Evolutionary conservation across 768 basidiomycete genomes (phyloP).

Genomic region (Leccinellum luteum): DNA sequence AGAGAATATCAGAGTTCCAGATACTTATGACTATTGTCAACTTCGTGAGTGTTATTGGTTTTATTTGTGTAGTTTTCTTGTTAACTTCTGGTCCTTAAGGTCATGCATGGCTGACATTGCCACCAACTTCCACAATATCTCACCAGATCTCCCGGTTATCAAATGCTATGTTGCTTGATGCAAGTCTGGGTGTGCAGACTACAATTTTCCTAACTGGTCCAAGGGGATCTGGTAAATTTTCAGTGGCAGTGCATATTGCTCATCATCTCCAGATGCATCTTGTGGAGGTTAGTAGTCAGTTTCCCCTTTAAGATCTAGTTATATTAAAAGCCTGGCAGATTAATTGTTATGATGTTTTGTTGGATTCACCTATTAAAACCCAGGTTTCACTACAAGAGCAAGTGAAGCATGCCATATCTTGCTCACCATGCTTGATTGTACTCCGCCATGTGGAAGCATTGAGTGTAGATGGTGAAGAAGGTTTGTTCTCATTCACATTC

Average conservation of each 20-base stretch:
- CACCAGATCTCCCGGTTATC: conserved; percentile 54
- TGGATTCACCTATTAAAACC: conserved; percentile 73
- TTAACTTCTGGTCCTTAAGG: conserved; percentile 20
- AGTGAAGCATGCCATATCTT: conserved; percentile 73
- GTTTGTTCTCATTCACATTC: background rate
- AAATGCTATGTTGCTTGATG: conserved; percentile 56
- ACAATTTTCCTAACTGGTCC: conserved; percentile 78
- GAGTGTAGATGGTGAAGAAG: conserved; percentile 66
- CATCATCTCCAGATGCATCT: conserved; percentile 71
- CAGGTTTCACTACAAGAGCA: conserved; percentile 68
- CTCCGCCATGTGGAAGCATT: conserved; percentile 82
- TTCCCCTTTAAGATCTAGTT: background rate
- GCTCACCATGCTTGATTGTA: conserved; percentile 83
- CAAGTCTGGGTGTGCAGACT: conserved; percentile 61
- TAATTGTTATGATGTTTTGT: conserved; percentile 80
- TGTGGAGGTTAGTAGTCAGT: conserved; percentile 53
- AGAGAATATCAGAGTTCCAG: conserved; percentile 63
- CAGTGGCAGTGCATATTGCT: conserved; percentile 53
- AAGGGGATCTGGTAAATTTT: conserved; percentile 80
- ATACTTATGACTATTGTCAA: conserved; percentile 46
- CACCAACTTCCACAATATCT: conserved; percentile 33
- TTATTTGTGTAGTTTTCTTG: background rate
- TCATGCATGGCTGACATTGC: conserved; percentile 3
- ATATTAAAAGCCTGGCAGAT: conserved; percentile 46
- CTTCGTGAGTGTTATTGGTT: conserved; percentile 42